phyloP scores from a whole-genome alignment of 768 basidiomycete species.

The Rhodotorula graminis region DNA sequence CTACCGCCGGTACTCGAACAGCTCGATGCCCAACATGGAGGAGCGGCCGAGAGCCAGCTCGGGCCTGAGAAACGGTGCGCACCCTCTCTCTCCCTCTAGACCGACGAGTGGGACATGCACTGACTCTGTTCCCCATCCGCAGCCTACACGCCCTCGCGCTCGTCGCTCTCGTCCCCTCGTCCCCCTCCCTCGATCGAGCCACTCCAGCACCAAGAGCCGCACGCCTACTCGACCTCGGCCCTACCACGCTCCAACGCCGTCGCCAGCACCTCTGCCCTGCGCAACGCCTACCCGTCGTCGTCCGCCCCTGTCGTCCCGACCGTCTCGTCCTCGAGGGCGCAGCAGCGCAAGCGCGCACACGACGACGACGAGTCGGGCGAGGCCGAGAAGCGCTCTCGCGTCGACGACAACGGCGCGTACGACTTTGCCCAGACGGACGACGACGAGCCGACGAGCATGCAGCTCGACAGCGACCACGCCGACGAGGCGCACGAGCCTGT shows the following conservation, averaged over 20 bases:
- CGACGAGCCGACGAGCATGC: neutral
- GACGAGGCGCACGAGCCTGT: neutral
- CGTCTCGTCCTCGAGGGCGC: neutral
- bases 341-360: slow-evolving; percentile 2
- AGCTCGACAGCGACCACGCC: neutral
- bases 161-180: neutral
- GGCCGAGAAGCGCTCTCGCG: neutral
- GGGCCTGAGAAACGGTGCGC: neutral
- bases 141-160: neutral
- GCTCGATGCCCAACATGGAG: neutral
- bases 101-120: too few relatives aligned
- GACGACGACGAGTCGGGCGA: neutral
- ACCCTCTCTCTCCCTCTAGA: too few relatives aligned
- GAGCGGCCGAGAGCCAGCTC: neutral
- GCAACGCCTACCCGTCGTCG: neutral
- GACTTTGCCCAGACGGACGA: neutral
- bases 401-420: neutral
- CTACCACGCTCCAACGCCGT: neutral
- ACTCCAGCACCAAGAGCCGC: neutral
- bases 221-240: neutral
- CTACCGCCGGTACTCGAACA: neutral
- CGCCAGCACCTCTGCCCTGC: neutral
- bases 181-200: neutral
- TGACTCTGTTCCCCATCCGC: too few relatives aligned
- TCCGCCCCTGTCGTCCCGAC: neutral